Evolutionary conservation across 148 eudicot species (phyloP).

Genomic region (Agrostemma githago): DNA sequence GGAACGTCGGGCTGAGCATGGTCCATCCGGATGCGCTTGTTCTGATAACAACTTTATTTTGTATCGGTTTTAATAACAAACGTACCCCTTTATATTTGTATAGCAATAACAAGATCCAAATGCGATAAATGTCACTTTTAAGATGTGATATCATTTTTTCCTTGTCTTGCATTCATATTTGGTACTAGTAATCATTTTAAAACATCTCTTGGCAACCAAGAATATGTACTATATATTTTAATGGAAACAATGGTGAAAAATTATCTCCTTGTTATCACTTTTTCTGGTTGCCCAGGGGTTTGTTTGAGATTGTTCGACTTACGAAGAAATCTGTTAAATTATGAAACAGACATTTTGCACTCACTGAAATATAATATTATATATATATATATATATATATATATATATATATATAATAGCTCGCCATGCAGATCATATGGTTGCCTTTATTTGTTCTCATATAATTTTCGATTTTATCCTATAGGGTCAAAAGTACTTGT

Average conservation of each 20-base stretch:
- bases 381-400: no score
- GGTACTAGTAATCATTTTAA: not conserved
- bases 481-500: constrained; percentile 73
- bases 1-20: no score
- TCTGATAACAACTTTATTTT: no score
- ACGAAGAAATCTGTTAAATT: not conserved
- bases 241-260: not conserved
- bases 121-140: constrained; percentile 57
- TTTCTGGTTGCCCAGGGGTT: constrained; percentile 2
- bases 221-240: not conserved
- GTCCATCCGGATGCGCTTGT: no score
- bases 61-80: no score
- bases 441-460: not conserved
- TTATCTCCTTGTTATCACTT: not conserved
- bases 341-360: not conserved
- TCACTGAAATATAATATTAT: no score
- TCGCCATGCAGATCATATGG: not conserved
- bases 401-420: no score
- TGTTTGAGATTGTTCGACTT: not conserved
- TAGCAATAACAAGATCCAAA: constrained; percentile 80
- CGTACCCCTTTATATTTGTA: no score
- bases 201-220: not conserved
- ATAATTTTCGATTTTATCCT: not conserved
- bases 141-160: not conserved
- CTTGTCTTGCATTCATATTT: not conserved